Evolutionary conservation across 1,284 basidiomycete genomes (phyloP).

Genomic region (Gymnopus androsaceus): DNA sequence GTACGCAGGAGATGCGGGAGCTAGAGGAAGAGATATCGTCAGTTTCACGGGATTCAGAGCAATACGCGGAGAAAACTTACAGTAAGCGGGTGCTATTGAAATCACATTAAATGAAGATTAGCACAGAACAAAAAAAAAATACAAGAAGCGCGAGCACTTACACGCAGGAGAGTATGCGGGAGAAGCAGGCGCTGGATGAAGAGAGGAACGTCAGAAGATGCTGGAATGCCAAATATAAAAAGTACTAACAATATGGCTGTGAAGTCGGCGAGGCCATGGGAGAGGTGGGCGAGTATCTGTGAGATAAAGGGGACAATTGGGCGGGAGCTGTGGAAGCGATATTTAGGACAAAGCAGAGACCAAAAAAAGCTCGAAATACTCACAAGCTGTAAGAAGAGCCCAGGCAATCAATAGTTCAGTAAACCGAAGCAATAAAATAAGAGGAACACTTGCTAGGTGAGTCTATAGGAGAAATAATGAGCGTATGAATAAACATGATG

Average conservation of each 20-base stretch:
- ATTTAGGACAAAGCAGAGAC: constrained; percentile 10
- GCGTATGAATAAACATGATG: constrained; percentile 26
- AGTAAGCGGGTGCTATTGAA: constrained; percentile 65
- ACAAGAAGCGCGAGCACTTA: constrained; percentile 41
- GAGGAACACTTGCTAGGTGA: constrained; percentile 70
- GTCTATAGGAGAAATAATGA: constrained; percentile 47
- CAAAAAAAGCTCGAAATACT: constrained; percentile 29
- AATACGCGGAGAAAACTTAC: constrained; percentile 43
- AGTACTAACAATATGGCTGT: constrained; percentile 80
- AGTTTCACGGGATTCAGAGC: neutral
- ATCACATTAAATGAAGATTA: constrained; percentile 23
- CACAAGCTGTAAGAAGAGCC: constrained; percentile 53
- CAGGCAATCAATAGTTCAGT: constrained; percentile 24
- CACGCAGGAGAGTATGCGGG: constrained; percentile 83
- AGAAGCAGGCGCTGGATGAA: constrained; percentile 68
- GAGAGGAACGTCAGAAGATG: constrained; percentile 20
- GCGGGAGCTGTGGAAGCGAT: constrained; percentile 51
- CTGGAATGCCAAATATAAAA: neutral
- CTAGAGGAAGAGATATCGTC: constrained; percentile 38
- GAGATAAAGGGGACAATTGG: constrained; percentile 82
- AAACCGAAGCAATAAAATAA: constrained; percentile 17
- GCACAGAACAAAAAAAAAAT: constrained; percentile 20
- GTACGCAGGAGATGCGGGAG: constrained; percentile 82
- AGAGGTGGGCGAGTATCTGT: constrained; percentile 84
- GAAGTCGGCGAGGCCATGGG: constrained; percentile 80